Evolutionary conservation across 1,284 basidiomycete species (phyloP), one percentile per base, ranked within the genome.

Genomic region (Trichosporon inkin): DNA sequence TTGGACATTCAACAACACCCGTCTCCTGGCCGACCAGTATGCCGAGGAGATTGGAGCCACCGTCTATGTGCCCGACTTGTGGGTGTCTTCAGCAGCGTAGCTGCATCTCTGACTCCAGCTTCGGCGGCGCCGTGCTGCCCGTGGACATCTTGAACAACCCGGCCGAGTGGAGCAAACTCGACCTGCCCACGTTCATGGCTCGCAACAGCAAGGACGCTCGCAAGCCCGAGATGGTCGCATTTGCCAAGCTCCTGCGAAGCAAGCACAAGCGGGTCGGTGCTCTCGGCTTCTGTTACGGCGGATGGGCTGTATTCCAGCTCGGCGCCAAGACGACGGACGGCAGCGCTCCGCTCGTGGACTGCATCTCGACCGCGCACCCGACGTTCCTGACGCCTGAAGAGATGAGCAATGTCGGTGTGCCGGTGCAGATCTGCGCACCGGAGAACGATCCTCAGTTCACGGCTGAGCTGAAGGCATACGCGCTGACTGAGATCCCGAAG

Each of bases 391-490:
- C 47, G 6, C 28, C 28, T 1, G 47, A 51, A 24, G 47, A 51
- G 24, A 51, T 51, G 6, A 51, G 47, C 47, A 32, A 32, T n/a
- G 28, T 51, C 4, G 47, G 47, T 24, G 47, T 51, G 24, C 47
- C 47, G 10, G 47, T 51, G 47, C 47, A 51, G 32, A 51, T 51
- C 47, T 34, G 24, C n/a, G 47, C 47, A 10, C 47, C 47, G 2
- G 47, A 51, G 47, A 17, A 32, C 17, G 47, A 51, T 16, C 47
- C 47, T 10, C 47, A 51, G 28, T 51, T 51, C 47, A 51, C 47
- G 16, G 24, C 47, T 24, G 47, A 51, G 47, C 47, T 51, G 10
- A 51, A 51, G 47, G 47, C 47, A 5, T 34, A 34, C 14, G 24
- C 47, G 13, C 47, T 51, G 24, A 32, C 22, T 10, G 47, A 51